phyloP scores from a whole-genome alignment of 2,329 filamentous ascomycete genomes.

The Talaromyces pinophilus region DNA sequence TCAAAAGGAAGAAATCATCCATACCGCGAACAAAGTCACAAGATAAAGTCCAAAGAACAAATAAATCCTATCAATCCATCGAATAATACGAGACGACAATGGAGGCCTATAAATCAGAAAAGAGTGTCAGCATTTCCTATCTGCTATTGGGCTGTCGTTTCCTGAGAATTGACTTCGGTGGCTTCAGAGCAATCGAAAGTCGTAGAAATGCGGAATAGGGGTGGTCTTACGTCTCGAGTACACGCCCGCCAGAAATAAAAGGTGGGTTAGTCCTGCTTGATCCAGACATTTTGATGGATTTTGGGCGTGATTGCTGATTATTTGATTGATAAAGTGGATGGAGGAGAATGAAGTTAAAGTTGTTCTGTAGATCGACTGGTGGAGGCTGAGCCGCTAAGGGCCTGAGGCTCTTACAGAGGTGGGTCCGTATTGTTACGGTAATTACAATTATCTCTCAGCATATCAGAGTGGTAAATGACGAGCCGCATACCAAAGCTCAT shows the following conservation, averaged over 20 bases:
- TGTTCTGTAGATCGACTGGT: neutral
- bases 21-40: slow-evolving; percentile 51
- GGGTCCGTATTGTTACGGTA: neutral
- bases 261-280: slow-evolving; percentile 30
- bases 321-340: neutral
- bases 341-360: neutral
- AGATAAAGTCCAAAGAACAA: slow-evolving; percentile 53
- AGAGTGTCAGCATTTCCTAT: slow-evolving; percentile 7
- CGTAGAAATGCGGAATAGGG: neutral
- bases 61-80: slow-evolving; percentile 47
- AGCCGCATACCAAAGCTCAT: neutral
- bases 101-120: slow-evolving; percentile 42
- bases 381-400: neutral
- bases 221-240: slow-evolving; percentile 38
- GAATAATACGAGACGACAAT: slow-evolving; percentile 44
- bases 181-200: neutral
- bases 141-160: neutral
- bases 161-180: neutral
- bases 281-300: slow-evolving; percentile 35
- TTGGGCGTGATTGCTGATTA: neutral
- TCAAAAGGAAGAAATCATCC: slow-evolving; percentile 24
- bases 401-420: neutral
- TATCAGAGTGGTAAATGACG: neutral
- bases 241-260: slow-evolving; percentile 45
- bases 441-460: neutral